Conservation (phyloP, 129 eudicot genomes). For the carrot (Daucus carota) region DNA sequence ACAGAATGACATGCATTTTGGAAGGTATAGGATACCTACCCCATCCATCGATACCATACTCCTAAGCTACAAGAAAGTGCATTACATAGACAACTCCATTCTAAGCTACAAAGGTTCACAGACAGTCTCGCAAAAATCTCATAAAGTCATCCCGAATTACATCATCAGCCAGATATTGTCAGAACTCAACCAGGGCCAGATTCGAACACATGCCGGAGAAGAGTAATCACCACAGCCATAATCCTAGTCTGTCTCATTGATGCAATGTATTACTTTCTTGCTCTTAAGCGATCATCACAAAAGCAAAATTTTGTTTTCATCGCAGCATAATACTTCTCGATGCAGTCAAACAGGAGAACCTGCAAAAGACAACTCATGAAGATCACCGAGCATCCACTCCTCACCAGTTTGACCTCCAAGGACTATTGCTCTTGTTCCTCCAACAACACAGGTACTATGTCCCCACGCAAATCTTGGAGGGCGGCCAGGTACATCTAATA, state of each 20-base stretch:
- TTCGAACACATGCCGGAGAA: not conserved
- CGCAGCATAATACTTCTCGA: not conserved
- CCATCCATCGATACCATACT: conserved; percentile 18
- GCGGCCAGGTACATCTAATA: conserved; percentile 58
- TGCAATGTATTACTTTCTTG: not conserved
- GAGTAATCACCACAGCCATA: conserved; percentile 12
- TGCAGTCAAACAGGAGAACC: conserved; percentile 28
- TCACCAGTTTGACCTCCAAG: conserved; percentile 77
- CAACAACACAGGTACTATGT: conserved; percentile 68
- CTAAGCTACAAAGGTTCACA: conserved; percentile 22
- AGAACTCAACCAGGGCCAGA: not conserved
- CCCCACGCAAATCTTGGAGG: conserved; percentile 76
- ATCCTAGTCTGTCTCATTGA: not conserved
- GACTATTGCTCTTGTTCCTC: conserved; percentile 64
- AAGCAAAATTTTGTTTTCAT: not conserved
- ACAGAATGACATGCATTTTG: conserved; percentile 20
- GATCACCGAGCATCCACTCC: conserved; percentile 78
- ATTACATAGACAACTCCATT: not conserved
- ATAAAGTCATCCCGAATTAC: conserved; percentile 22
- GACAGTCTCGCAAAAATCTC: conserved; percentile 24
- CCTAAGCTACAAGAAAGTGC: not conserved
- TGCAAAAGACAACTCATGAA: conserved; percentile 69
- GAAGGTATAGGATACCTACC: conserved; percentile 20
- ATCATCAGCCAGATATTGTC: conserved; percentile 16
- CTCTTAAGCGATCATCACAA: not conserved